Base-by-base conservation (phyloP, 352 stramenopile genomes). In the Pythium guiyangense region DNA sequence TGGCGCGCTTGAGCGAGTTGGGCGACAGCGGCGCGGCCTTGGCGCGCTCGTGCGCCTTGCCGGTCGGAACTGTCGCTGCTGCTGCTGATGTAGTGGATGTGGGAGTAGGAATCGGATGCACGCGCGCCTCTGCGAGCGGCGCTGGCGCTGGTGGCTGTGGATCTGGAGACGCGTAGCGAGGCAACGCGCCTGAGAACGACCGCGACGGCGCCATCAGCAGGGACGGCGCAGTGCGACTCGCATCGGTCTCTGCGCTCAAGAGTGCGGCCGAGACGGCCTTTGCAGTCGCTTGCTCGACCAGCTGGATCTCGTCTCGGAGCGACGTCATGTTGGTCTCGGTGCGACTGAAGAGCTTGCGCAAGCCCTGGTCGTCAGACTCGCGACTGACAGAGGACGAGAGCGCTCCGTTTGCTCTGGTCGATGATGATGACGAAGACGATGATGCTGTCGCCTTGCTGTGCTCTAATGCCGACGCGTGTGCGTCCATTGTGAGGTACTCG, bases 81-180 rank as follows among this genome's bases (percentile, higher is more conserved):
- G 66, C n/a, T 25, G 26, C 47, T 22, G 15, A 35, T 11, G 66
- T 18, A 4, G n/a, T n/a, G n/a, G n/a, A n/a, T n/a, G 15, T 46
- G 8, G n/a, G n/a, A n/a, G n/a, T n/a, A n/a, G 66, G 44, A n/a
- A 75, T 63, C 9, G 71, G 73, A 42, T 83, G 70, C 3, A 79
- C 62, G 14, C 46, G 52, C 14, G 34, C 46, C 54, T 55, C 46
- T 11, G 34, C 25, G n/a, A 20, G 40, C 35, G 40, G 27, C 47
- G 12, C 11, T 10, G 56, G 29, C 10, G 35, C 17, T 58, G 48
- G 20, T 50, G 26, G 9, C 34, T 20, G 6, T 52, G 31, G 17
- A 26, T 26, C 25, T 45, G 40, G 4, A n/a, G 29, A 26, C 37
- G 17, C 17, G 35, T 31, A 20, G 37, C 27, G 57, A 29, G 26